Evolutionary conservation across 306 rosid species (phyloP).

Genomic region (Alnus rubra): DNA sequence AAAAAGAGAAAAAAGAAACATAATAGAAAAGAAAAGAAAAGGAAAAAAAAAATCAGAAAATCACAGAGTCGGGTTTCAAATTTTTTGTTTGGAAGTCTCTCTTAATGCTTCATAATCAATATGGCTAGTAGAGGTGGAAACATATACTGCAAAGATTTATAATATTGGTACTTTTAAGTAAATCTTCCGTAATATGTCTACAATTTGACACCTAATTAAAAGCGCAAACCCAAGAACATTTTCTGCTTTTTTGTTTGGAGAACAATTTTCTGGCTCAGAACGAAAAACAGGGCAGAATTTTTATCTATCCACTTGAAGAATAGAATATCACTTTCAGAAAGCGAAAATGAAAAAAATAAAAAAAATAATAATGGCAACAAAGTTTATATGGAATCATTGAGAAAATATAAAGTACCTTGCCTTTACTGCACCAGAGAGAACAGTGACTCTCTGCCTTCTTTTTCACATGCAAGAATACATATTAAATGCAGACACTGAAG

Average conservation of each 20-base stretch:
- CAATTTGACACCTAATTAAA: background rate
- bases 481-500: background rate
- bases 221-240: background rate
- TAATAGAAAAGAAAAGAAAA: background rate
- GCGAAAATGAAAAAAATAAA: background rate
- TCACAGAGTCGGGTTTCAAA: no score
- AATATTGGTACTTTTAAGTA: background rate
- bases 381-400: background rate
- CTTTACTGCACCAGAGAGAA: background rate
- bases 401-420: background rate
- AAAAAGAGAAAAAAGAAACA: background rate
- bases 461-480: background rate
- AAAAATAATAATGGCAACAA: background rate
- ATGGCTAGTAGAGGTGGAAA: background rate
- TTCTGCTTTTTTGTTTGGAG: background rate
- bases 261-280: background rate
- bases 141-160: background rate
- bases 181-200: background rate
- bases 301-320: background rate
- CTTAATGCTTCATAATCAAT: background rate
- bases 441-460: background rate
- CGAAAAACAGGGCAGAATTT: background rate
- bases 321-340: background rate
- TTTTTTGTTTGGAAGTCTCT: background rate
- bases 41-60: no score